A percentile compares a stretch with the other conserved stretches of the same genome.
phyloP scores from a whole-genome alignment of 2,329 filamentous ascomycete species.

The Tolypocladium album region DNA sequence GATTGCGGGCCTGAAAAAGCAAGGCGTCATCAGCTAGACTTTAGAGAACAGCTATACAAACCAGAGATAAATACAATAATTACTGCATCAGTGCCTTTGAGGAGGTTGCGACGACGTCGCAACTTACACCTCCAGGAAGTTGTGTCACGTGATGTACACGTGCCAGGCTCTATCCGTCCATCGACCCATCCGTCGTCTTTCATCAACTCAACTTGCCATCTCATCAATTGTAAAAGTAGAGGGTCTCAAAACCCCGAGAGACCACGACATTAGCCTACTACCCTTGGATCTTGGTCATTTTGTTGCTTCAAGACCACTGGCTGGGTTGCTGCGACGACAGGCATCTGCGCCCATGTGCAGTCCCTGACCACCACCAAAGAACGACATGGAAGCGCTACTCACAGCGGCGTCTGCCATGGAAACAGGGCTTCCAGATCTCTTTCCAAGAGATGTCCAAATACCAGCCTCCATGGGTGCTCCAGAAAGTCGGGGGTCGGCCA shows the following conservation, averaged over 20 bases:
- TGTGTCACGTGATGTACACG: background rate
- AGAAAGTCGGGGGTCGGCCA: background rate
- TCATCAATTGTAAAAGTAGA: background rate
- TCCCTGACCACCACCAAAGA: background rate
- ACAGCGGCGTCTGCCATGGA: background rate
- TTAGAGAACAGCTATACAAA: background rate
- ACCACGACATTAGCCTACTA: background rate
- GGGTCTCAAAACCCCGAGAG: background rate
- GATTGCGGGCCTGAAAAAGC: constrained; percentile 50
- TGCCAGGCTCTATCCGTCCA: background rate
- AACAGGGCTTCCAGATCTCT: background rate
- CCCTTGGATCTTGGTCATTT: background rate
- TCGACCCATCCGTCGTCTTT: background rate
- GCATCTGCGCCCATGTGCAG: background rate
- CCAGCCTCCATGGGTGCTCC: background rate
- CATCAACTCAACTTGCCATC: background rate
- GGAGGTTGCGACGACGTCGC: too few relatives aligned
- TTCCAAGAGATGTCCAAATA: background rate
- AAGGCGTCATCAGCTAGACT: constrained; percentile 53
- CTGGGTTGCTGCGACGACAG: background rate
- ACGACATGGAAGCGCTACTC: background rate
- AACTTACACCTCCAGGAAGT: too few relatives aligned
- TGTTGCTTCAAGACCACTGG: background rate
- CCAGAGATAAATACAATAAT: background rate
- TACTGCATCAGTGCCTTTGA: background rate